Evolutionary conservation across 106 monocot genomes (phyloP).

Genomic region (Dioscorea dumetorum): DNA sequence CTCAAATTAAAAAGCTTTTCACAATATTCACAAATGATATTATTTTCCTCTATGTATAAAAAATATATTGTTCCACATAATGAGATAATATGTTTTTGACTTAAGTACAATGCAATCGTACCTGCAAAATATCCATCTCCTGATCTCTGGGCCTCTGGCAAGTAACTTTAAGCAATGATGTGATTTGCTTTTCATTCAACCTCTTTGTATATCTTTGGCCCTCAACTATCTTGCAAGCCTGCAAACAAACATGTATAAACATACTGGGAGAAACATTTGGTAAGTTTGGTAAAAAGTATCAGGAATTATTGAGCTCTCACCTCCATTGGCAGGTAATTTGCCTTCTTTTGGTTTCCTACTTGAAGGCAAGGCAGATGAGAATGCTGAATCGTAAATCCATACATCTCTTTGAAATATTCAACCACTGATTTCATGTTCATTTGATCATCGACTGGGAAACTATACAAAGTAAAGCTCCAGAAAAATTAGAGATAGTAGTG

Average conservation of each 20-base stretch:
- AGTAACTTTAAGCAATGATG: conserved; percentile 83
- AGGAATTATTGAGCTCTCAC: conserved; percentile 12
- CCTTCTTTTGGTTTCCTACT: conserved; percentile 89
- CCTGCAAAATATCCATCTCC: conserved; percentile 79
- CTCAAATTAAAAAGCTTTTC: too few species aligned
- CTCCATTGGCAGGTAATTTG: conserved; percentile 93
- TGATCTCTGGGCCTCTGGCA: conserved; percentile 90
- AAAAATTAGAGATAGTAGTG: too few species aligned
- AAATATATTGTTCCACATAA: too few species aligned
- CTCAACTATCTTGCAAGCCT: conserved; percentile 91
- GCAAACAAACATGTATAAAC: not conserved
- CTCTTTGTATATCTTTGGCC: conserved; percentile 89
- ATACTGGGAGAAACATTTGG: too few species aligned
- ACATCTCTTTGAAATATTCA: conserved; percentile 93
- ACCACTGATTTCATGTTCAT: conserved; percentile 98
- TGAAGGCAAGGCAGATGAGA: conserved; percentile 85
- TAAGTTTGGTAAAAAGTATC: too few species aligned
- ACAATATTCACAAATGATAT: too few species aligned
- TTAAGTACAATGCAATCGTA: conserved; percentile 6
- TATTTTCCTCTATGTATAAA: too few species aligned
- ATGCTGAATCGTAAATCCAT: conserved; percentile 76
- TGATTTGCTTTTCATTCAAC: conserved; percentile 86
- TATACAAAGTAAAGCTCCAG: conserved; percentile 16
- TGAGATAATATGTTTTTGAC: too few species aligned
- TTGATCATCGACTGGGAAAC: conserved; percentile 90